phyloP scores from a whole-genome alignment of 78 protist genomes.

The Chrysochromulina tobinii region DNA sequence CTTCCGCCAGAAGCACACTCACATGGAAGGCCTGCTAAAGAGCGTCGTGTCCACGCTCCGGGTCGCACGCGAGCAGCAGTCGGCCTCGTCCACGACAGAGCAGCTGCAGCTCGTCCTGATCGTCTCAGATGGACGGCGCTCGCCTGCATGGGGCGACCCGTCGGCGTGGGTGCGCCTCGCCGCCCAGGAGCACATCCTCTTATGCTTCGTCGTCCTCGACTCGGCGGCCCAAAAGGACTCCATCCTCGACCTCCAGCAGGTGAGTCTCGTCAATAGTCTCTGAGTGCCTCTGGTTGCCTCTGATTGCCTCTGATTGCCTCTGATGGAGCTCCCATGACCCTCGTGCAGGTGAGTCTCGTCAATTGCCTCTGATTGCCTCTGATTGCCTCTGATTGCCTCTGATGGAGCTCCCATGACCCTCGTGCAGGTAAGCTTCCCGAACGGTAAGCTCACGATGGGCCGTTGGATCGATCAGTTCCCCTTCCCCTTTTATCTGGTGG shows the following conservation, averaged over 20 bases:
- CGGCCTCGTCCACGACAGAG: not conserved
- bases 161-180: slow-evolving; percentile 58
- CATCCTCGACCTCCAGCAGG: slow-evolving; percentile 48
- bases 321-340: too few species aligned
- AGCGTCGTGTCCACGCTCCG: not conserved
- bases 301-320: too few species aligned
- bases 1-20: slow-evolving; percentile 67
- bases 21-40: slow-evolving; percentile 34
- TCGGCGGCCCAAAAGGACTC: slow-evolving; percentile 25
- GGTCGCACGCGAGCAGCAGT: not conserved
- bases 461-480: slow-evolving; percentile 86
- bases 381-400: too few species aligned
- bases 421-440: not conserved
- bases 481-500: slow-evolving; percentile 90
- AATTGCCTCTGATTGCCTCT: too few species aligned
- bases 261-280: not conserved
- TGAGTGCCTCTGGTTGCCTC: too few species aligned
- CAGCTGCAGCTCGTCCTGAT: slow-evolving; percentile 76
- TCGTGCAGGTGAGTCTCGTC: too few species aligned
- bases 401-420: too few species aligned
- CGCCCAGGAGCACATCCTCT: slow-evolving; percentile 42
- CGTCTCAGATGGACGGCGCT: slow-evolving; percentile 84
- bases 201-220: slow-evolving; percentile 83
- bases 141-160: slow-evolving; percentile 59
- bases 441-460: slow-evolving; percentile 52